A percentile compares a stretch with the other conserved stretches of the same genome.
Conservation (phyloP, 1,284 basidiomycete genomes). For the Marasmius tenuissimus region DNA sequence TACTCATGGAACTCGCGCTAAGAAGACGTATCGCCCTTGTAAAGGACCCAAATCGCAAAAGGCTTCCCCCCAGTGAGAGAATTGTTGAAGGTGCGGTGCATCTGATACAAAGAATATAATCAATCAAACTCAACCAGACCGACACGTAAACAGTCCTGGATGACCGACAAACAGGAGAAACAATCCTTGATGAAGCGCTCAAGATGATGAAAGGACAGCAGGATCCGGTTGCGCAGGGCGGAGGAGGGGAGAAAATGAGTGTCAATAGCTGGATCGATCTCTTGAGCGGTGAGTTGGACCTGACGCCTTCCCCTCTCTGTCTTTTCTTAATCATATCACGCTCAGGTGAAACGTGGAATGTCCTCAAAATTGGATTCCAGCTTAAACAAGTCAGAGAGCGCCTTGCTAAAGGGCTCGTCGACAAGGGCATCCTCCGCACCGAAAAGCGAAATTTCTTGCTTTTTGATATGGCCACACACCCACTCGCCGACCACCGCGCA, state of each 20-base stretch:
- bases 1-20: conserved; percentile 91
- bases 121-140: neutral
- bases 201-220: conserved; percentile 86
- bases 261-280: conserved; percentile 93
- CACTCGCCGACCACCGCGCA: conserved; percentile 86
- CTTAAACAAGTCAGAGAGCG: conserved; percentile 96
- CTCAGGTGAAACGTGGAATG: conserved; percentile 96
- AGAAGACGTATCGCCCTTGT: conserved; percentile 88
- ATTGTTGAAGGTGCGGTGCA: conserved; percentile 57
- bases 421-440: conserved; percentile 95
- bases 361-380: conserved; percentile 97
- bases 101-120: neutral
- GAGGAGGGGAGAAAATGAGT: conserved; percentile 68
- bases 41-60: conserved; percentile 77
- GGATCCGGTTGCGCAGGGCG: conserved; percentile 26
- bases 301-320: neutral
- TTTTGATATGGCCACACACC: conserved; percentile 99
- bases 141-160: conserved; percentile 61
- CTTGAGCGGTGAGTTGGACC: conserved; percentile 71
- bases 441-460: conserved; percentile 96
- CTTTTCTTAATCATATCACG: neutral
- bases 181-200: conserved; percentile 92
- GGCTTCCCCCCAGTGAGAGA: conserved; percentile 79
- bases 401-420: conserved; percentile 94
- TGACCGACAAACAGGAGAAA: conserved; percentile 90